Percentiles rank a stretch among this genome's conserved stretches.
phyloP scores from a whole-genome alignment of 306 rosid genomes.

The Abrus precatorius region DNA sequence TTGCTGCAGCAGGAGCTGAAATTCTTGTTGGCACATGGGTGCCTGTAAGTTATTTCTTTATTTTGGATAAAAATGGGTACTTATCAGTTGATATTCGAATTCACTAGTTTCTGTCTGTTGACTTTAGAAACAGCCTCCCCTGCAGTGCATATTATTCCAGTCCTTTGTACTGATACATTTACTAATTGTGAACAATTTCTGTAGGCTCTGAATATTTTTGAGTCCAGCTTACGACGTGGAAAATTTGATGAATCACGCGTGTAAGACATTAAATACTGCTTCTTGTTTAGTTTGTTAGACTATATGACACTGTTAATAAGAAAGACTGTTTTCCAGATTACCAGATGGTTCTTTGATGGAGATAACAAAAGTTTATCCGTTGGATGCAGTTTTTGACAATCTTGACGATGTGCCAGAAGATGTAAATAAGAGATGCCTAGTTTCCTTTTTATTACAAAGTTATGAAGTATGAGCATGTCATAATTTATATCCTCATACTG shows the following conservation, averaged over 20 bases:
- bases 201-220: conserved; percentile 92
- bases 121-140: neutral
- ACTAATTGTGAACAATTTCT: conserved; percentile 47
- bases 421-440: conserved; percentile 60
- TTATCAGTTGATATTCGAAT: conserved; percentile 56
- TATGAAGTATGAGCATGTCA: conserved; percentile 29
- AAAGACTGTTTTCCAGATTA: conserved; percentile 65
- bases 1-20: conserved; percentile 99
- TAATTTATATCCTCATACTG: conserved; percentile 51
- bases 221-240: conserved; percentile 94
- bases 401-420: conserved; percentile 95
- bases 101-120: neutral
- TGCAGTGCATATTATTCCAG: neutral
- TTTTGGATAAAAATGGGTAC: conserved; percentile 55
- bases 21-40: conserved; percentile 99
- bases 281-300: conserved; percentile 27
- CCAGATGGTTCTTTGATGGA: conserved; percentile 95
- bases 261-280: conserved; percentile 60
- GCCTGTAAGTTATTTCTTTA: conserved; percentile 68
- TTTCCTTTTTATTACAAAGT: neutral
- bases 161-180: conserved; percentile 35
- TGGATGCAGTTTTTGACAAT: conserved; percentile 95
- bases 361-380: conserved; percentile 89
- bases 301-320: conserved; percentile 40
- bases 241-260: conserved; percentile 89